Percentiles rank a stretch among this genome's conserved stretches.
Conservation (phyloP, 2,329 filamentous ascomycete species). For the Scytalidium lignicola region DNA sequence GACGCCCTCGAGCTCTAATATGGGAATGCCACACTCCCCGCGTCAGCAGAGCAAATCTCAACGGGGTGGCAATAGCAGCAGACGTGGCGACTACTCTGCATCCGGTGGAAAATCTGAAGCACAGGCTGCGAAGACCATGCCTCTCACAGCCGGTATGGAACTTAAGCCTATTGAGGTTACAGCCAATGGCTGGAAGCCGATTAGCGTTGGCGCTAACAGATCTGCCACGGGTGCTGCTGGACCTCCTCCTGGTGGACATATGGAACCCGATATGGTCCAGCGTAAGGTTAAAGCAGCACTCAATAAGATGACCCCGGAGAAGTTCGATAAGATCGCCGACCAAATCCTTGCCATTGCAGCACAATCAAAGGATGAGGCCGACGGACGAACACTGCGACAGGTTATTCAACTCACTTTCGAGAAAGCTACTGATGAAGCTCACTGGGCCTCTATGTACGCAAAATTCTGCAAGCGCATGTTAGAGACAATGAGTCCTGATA, state of each 20-base stretch:
- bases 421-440: slow-evolving; percentile 96
- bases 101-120: slow-evolving; percentile 49
- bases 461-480: slow-evolving; percentile 98
- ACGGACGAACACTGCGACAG: slow-evolving; percentile 90
- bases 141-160: slow-evolving; percentile 77
- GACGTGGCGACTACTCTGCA: slow-evolving; percentile 44
- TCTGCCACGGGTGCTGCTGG: slow-evolving; percentile 33
- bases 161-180: slow-evolving; percentile 74
- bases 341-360: slow-evolving; percentile 89
- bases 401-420: slow-evolving; percentile 99
- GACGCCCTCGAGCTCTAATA: slow-evolving; percentile 52
- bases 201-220: slow-evolving; percentile 51
- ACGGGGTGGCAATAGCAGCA: slow-evolving; percentile 60
- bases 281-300: slow-evolving; percentile 97
- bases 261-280: slow-evolving; percentile 91
- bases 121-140: slow-evolving; percentile 80
- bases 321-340: slow-evolving; percentile 92
- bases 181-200: slow-evolving; percentile 83
- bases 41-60: slow-evolving; percentile 57
- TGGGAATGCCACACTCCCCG: slow-evolving; percentile 64
- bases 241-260: slow-evolving; percentile 45
- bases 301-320: slow-evolving; percentile 99
- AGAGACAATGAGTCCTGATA: slow-evolving; percentile 88
- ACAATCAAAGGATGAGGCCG: slow-evolving; percentile 91
- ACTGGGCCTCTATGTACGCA: slow-evolving; percentile 98